These are phyloP conservation scores for Onygena corvina DNA, from an alignment of 2,329 filamentous ascomycete species.

Conservation along the genomic window DNA sequence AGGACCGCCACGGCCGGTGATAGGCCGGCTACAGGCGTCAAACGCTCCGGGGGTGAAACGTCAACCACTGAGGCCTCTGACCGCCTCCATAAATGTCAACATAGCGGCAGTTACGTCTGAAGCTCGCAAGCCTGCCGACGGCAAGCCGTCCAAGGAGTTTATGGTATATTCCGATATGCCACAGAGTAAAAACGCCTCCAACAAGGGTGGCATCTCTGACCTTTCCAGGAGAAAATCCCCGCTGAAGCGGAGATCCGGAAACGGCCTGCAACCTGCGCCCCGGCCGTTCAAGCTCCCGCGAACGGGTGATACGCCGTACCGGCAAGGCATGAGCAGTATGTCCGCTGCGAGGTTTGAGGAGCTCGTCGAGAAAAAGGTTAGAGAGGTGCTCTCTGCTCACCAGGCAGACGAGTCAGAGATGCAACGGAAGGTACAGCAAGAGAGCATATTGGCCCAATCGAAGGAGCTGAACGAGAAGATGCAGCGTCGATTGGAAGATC, in stretches of 20 bases:
- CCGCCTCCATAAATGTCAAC: constrained; percentile 63
- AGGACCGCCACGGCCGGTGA: constrained; percentile 49
- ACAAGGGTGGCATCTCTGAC: constrained; percentile 21
- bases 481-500: constrained; percentile 64
- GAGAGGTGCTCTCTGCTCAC: constrained; percentile 73
- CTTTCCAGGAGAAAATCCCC: constrained; percentile 36
- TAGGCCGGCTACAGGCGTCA: constrained; percentile 26
- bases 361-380: constrained; percentile 82
- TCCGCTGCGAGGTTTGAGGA: constrained; percentile 72
- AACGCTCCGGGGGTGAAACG: constrained; percentile 41
- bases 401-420: constrained; percentile 45
- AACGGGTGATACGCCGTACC: constrained; percentile 17
- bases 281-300: constrained; percentile 42
- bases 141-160: constrained; percentile 72
- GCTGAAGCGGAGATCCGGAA: constrained; percentile 28
- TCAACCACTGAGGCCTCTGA: constrained; percentile 67
- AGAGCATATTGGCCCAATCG: constrained; percentile 22
- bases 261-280: constrained; percentile 18
- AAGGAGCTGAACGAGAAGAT: constrained; percentile 61
- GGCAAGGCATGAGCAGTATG: constrained; percentile 32
- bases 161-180: constrained; percentile 69
- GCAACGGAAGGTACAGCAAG: constrained; percentile 17
- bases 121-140: constrained; percentile 42
- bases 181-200: constrained; percentile 23
- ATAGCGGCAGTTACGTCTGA: constrained; percentile 45